These are phyloP conservation scores for Fusarium papillatum DNA, from an alignment of 2,329 filamentous ascomycete genomes.

Conservation along the genomic window DNA sequence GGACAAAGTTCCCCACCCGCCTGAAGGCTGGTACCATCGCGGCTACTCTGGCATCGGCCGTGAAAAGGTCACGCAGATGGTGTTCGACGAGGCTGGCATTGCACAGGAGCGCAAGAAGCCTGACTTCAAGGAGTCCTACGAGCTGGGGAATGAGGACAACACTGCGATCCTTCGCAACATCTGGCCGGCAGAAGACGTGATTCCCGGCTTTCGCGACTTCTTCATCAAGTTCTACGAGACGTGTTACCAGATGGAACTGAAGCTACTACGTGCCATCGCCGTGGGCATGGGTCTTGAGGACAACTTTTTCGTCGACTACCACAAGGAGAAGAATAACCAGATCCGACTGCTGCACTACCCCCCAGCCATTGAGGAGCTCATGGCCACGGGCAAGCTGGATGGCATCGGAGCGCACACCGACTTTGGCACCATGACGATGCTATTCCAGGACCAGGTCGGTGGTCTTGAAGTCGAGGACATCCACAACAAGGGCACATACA, in stretches of 20 bases:
- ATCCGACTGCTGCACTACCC: constrained; percentile 70
- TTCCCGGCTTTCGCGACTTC: constrained; percentile 38
- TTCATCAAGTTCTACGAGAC: constrained; percentile 72
- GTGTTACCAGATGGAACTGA: constrained; percentile 78
- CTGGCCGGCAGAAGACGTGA: constrained; percentile 36
- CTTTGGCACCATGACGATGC: constrained; percentile 58
- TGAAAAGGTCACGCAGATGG: constrained; percentile 49
- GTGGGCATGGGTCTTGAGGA: constrained; percentile 78
- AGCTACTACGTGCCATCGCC: constrained; percentile 83
- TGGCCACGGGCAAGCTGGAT: constrained; percentile 40
- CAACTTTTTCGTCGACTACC: constrained; percentile 76
- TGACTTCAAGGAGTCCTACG: constrained; percentile 56
- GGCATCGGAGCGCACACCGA: constrained; percentile 47
- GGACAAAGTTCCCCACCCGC: constrained; percentile 45
- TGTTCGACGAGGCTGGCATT: constrained; percentile 44
- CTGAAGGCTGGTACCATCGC: constrained; percentile 48
- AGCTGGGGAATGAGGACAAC: constrained; percentile 48
- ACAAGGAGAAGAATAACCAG: constrained; percentile 69
- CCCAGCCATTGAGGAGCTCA: constrained; percentile 44
- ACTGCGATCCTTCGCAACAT: constrained; percentile 36
- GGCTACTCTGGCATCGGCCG: constrained; percentile 49
- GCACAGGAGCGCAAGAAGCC: constrained; percentile 45
- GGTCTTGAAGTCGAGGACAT: constrained; percentile 62
- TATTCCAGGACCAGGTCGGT: constrained; percentile 60
- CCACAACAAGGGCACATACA: constrained; percentile 49